phyloP scores from a whole-genome alignment of 1,284 basidiomycete species.

The Paramarasmius palmivorus region DNA sequence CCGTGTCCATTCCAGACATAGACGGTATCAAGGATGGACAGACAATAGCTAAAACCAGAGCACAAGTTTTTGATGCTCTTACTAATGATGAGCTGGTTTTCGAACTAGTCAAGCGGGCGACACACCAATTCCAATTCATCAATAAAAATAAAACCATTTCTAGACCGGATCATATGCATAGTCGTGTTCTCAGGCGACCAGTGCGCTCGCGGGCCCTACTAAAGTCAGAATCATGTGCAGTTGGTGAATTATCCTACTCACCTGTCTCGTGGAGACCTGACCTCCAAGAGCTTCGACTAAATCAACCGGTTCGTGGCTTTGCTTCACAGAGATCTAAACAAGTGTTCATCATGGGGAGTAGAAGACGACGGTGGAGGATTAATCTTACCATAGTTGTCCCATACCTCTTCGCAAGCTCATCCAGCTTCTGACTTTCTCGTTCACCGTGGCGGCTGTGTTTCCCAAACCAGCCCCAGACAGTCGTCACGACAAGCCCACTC shows the following conservation, averaged over 20 bases:
- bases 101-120: conserved; percentile 10
- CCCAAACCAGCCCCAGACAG: conserved; percentile 76
- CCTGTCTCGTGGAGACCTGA: conserved; percentile 67
- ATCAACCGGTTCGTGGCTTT: conserved; percentile 62
- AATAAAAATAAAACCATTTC: conserved; percentile 53
- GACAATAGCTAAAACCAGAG: conserved; percentile 77
- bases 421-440: conserved; percentile 61
- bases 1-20: conserved; percentile 82
- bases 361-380: not conserved
- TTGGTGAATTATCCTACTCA: conserved; percentile 25
- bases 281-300: conserved; percentile 67
- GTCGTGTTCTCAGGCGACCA: conserved; percentile 79
- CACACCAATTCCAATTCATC: conserved; percentile 75
- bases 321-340: conserved; percentile 49
- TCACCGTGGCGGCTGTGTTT: conserved; percentile 50
- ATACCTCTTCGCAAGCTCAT: conserved; percentile 71
- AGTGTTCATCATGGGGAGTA: not conserved
- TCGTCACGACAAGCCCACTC: conserved; percentile 65
- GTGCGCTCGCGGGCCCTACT: conserved; percentile 64
- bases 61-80: conserved; percentile 61
- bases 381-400: conserved; percentile 56
- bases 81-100: conserved; percentile 1
- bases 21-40: conserved; percentile 65
- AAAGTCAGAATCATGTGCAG: not conserved
- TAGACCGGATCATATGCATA: conserved; percentile 69